Evolutionary conservation across 352 stramenopile genomes (phyloP).

Genomic region (Phytophthora parvispora): DNA sequence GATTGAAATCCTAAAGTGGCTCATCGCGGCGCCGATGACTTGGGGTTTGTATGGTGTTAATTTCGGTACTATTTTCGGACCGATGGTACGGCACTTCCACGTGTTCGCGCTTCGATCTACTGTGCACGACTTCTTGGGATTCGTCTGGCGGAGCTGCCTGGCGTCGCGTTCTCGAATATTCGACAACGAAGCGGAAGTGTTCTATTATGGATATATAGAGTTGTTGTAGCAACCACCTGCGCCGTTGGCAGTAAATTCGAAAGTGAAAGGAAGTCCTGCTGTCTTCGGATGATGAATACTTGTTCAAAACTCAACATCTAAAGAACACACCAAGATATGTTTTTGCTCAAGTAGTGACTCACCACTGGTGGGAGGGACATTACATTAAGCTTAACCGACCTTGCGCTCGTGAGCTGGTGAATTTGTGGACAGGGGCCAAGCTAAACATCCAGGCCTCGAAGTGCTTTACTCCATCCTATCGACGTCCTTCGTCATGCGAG

Average conservation of each 20-base stretch:
- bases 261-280: no score
- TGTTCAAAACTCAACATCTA: no score
- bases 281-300: no score
- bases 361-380: no score
- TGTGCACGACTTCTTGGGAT: background rate
- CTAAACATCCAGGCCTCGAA: slow-evolving; percentile 71
- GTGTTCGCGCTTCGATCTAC: background rate
- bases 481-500: slow-evolving; percentile 41
- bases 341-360: no score
- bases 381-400: no score
- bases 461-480: slow-evolving; percentile 56
- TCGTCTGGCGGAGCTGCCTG: background rate
- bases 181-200: background rate
- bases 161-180: background rate
- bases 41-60: slow-evolving; percentile 9
- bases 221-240: no score
- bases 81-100: no score
- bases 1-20: slow-evolving; percentile 28
- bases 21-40: slow-evolving; percentile 7
- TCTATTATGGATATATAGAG: background rate
- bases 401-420: slow-evolving; percentile 23
- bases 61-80: background rate
- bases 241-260: no score
- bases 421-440: no score
- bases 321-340: no score